Base-by-base conservation (phyloP, 1,284 basidiomycete species). In the Moesziomyces sp. region DNA sequence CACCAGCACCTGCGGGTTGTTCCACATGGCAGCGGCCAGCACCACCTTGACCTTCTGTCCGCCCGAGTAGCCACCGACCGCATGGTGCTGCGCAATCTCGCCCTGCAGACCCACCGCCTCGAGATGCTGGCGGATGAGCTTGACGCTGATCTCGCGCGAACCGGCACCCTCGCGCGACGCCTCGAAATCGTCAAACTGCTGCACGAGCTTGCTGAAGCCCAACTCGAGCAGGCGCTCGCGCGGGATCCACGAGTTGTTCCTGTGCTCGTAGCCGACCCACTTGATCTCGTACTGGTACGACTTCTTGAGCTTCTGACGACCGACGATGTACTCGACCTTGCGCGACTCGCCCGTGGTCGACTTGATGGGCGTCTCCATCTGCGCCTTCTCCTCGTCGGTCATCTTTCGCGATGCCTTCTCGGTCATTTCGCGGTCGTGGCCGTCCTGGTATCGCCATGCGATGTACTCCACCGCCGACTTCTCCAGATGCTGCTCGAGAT, bases 381-480 rank as follows among this genome's bases (percentile, higher is more conserved):
- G 83, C 10, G 87, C 88, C 84, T 91, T 89, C 83, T 99, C 96
- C 84, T 93, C 95, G 46, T 89, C 89, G n/a, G 93, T 93, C 73
- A 99, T 86, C 42, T 91, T 90, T 73, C 96, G 93, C 24, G 94
- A 96, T 16, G 80, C 82, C 86, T 97, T 98, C 86, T 97, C 94
- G 73, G 97, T 85, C 62, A 97, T 87, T 86, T 99, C 88, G 90
- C 95, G 92, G 88, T 99, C 96, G 85, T 97, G 93, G 50, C 96
- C 97, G 85, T 97, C 95, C 86, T 98, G 95, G 90, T 95, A 99
- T 81, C 96, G 92, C 96, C 96, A 99, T 86, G 96, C 93, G 80
- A 82, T 84, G 74, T 84, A 84, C 51, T 83, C 75, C 58, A 74
- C 73, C 8, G 82, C 79, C 11, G 78, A 71, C 77, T 84, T 84